Base-by-base conservation (phyloP, 495 filamentous ascomycete species). In the Xylaria longipes region DNA sequence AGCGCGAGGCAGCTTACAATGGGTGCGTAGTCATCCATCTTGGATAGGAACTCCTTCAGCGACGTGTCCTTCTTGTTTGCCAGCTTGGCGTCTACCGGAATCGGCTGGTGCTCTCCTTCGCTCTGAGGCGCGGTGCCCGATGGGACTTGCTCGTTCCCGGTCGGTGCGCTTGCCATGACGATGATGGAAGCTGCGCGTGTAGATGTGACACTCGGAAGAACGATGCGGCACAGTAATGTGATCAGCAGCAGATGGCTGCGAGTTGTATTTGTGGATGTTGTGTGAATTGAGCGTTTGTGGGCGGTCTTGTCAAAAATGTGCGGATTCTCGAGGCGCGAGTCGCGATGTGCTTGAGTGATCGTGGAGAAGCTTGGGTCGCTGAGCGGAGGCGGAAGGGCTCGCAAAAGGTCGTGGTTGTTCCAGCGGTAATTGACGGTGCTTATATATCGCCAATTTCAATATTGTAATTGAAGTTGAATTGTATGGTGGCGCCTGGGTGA, bases 21-120 rank as follows among this genome's bases (percentile, higher is more conserved):
- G 22, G 96, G 96, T 57, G 96, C 94, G 83, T 97, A 98, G 73
- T 99, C 96, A 77, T 99, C 96, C 95, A 98, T 98, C 86, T 95
- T 97, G 46, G 86, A 84, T 12, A 99, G 80, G 77, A 99, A 97
- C 77, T 98, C 94, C 72, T 93, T 92, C 68, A 99, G 84, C 22
- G 90, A 94, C 1, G 91, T 92, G 80, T 99, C 96, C 79, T 98
- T 98, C 77, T 93, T 92, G 31, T 89, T 91, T 0, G 93, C 88
- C 3, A 85, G 60, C 75, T 80, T 86, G 1, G 83, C 68, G 5
- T 87, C 86, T 35, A 73, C 35, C 0, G 72, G 27, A 1, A 70
- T 12, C 4, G 71, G 54, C 5, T 74, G 73, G 6, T 74, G 75
- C 25, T 70, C 72, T 9, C 14, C 41, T 31, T 77, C 73, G 72